Conservation (phyloP, 2,329 filamentous ascomycete species). For the Simplicillium sp. region DNA sequence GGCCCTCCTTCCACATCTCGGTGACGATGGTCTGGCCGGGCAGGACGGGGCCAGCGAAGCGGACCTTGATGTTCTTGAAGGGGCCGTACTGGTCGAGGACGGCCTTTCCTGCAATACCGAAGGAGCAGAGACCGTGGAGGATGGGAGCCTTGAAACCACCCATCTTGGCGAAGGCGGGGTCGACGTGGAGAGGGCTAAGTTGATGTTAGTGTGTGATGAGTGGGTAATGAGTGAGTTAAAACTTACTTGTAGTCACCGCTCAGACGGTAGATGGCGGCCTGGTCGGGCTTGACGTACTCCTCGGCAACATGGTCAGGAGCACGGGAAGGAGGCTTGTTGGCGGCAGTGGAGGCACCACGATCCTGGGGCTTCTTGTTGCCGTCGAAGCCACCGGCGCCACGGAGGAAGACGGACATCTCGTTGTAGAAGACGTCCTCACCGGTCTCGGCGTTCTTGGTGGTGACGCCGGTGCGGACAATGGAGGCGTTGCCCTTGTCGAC, state of each 20-base stretch:
- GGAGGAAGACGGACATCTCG: slow-evolving; percentile 85
- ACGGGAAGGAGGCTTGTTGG: slow-evolving; percentile 70
- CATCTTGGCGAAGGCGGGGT: slow-evolving; percentile 87
- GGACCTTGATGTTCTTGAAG: slow-evolving; percentile 86
- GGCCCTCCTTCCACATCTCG: slow-evolving; percentile 88
- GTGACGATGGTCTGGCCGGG: slow-evolving; percentile 85
- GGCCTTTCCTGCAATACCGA: slow-evolving; percentile 86
- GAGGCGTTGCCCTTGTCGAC: slow-evolving; percentile 92
- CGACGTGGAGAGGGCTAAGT: slow-evolving; percentile 74
- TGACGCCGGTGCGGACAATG: slow-evolving; percentile 69
- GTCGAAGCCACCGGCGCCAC: slow-evolving; percentile 83
- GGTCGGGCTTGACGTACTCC: slow-evolving; percentile 78
- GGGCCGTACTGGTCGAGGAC: slow-evolving; percentile 66
- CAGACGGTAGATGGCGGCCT: slow-evolving; percentile 86
- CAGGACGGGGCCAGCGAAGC: slow-evolving; percentile 77
- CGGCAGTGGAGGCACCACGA: slow-evolving; percentile 69
- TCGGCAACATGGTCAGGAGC: slow-evolving; percentile 75
- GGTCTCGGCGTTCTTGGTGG: slow-evolving; percentile 74
- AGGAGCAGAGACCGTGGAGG: slow-evolving; percentile 91
- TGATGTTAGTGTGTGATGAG: no score
- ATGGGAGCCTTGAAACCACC: slow-evolving; percentile 94
- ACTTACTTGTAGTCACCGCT: slow-evolving; percentile 81
- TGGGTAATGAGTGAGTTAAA: slow-evolving; percentile 2
- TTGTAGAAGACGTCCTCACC: slow-evolving; percentile 96
- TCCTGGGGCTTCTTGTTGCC: slow-evolving; percentile 69